phyloP scores from a whole-genome alignment of 805 yeast species.

The Saccharomycopsis sp. region DNA sequence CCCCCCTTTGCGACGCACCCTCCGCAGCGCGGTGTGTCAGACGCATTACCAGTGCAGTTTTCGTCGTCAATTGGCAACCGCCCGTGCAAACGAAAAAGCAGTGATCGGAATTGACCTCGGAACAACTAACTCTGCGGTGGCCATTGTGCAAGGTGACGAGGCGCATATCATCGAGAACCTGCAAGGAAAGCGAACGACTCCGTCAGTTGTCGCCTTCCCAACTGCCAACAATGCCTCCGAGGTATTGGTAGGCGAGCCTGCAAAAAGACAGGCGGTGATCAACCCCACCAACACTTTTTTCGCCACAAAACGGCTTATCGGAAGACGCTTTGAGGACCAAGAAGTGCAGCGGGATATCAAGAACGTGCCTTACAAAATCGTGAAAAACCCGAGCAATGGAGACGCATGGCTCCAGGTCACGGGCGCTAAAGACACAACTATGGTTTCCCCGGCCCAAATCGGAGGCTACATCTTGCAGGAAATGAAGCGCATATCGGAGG shows the following conservation, averaged over 20 bases:
- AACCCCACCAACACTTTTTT: constrained; percentile 74
- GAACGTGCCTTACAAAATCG: constrained; percentile 57
- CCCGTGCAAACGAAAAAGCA: constrained; percentile 7
- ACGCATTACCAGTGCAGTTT: too few relatives aligned
- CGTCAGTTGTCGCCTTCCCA: constrained; percentile 66
- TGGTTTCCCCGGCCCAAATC: constrained; percentile 62
- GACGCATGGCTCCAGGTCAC: constrained; percentile 56
- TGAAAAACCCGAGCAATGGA: constrained; percentile 47
- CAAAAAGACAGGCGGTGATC: constrained; percentile 69
- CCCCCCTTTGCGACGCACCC: not conserved
- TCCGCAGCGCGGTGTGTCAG: too few relatives aligned
- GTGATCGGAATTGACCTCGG: constrained; percentile 82
- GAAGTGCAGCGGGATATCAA: constrained; percentile 65
- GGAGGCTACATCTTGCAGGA: constrained; percentile 58
- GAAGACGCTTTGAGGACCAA: constrained; percentile 58
- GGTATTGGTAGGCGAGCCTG: constrained; percentile 57
- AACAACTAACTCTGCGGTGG: constrained; percentile 83
- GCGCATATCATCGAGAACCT: constrained; percentile 73
- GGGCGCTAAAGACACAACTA: constrained; percentile 38
- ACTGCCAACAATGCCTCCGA: constrained; percentile 28
- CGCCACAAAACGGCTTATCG: constrained; percentile 78
- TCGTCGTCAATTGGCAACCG: not conserved
- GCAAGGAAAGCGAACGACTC: constrained; percentile 75
- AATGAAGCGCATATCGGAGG: constrained; percentile 61
- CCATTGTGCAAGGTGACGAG: constrained; percentile 57